These are phyloP conservation scores for Chaetomium tenue DNA, from an alignment of 495 filamentous ascomycete genomes.

Conservation along the genomic window DNA sequence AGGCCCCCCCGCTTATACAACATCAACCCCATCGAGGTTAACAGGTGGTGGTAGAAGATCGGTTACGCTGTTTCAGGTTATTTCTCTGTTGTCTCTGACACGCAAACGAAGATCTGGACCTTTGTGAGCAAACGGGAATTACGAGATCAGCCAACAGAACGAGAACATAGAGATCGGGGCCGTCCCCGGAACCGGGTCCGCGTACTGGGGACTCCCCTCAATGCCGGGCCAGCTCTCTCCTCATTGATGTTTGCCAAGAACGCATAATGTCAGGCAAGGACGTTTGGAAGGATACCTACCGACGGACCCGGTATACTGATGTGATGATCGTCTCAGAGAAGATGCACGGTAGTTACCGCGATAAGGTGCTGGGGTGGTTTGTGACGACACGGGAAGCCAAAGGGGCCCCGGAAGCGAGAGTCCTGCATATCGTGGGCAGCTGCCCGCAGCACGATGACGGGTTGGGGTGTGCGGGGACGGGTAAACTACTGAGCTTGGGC, in stretches of 20 bases:
- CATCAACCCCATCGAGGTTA: not conserved
- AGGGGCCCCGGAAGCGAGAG: conserved; percentile 18
- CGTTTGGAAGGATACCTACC: not conserved
- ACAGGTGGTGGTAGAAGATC: not conserved
- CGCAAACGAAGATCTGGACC: not conserved
- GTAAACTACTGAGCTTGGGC: not conserved
- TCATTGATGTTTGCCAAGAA: not conserved
- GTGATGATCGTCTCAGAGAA: not conserved
- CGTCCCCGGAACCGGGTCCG: not conserved
- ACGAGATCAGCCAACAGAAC: not conserved
- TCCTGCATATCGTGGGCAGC: conserved; percentile 20
- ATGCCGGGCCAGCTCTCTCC: not conserved
- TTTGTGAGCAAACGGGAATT: no score
- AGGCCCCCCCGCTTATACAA: not conserved
- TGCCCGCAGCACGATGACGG: conserved; percentile 2
- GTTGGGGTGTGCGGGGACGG: not conserved
- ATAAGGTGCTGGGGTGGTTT: conserved; percentile 9
- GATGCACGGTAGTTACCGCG: conserved; percentile 14
- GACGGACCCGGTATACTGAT: not conserved
- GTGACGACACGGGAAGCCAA: conserved; percentile 22
- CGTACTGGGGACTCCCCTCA: not conserved
- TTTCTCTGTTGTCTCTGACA: not conserved
- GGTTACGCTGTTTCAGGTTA: not conserved
- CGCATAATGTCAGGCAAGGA: not conserved
- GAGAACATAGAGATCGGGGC: not conserved